Percentiles rank a stretch among this genome's conserved stretches.
Evolutionary conservation across 2,329 filamentous ascomycete species (phyloP).

Genomic region (Sarocladium kiliense): DNA sequence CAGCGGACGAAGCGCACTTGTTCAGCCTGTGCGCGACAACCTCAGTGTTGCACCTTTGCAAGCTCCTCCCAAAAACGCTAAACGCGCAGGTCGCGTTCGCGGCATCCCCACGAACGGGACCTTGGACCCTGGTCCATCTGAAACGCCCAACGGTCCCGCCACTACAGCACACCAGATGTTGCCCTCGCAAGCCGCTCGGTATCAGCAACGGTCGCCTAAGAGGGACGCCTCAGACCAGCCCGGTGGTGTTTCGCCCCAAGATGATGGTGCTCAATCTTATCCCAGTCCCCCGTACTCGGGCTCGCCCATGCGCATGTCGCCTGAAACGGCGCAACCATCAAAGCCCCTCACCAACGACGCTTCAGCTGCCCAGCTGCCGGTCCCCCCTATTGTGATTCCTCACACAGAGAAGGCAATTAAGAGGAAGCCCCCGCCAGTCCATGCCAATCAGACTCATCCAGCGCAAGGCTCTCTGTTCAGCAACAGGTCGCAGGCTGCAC

Average conservation of each 20-base stretch:
- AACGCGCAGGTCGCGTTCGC: not conserved
- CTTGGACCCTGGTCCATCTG: slow-evolving; percentile 1
- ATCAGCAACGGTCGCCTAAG: slow-evolving; percentile 30
- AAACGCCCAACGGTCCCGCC: slow-evolving; percentile 4
- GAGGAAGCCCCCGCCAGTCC: slow-evolving; percentile 38
- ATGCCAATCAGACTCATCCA: slow-evolving; percentile 10
- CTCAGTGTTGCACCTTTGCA: slow-evolving; percentile 49
- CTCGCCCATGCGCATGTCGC: slow-evolving; percentile 13
- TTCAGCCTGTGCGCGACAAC: slow-evolving; percentile 60
- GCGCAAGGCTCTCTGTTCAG: not conserved
- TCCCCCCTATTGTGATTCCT: slow-evolving; percentile 18
- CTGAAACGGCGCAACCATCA: slow-evolving; percentile 17
- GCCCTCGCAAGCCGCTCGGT: slow-evolving; percentile 11
- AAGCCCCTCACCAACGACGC: slow-evolving; percentile 10
- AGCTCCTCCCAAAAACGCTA: slow-evolving; percentile 43
- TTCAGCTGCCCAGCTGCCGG: slow-evolving; percentile 8
- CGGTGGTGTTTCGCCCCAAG: not conserved
- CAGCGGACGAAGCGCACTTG: slow-evolving; percentile 61
- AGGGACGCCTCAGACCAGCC: not conserved
- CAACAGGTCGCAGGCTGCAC: not conserved
- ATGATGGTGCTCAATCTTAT: slow-evolving; percentile 20
- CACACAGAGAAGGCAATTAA: slow-evolving; percentile 33
- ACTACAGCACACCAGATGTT: not conserved
- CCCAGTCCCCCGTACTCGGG: slow-evolving; percentile 29
- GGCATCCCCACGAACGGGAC: not conserved